Evolutionary conservation across 139 green algal genomes (phyloP).

Genomic region (Auxenochlorella pyrenoidosa): DNA sequence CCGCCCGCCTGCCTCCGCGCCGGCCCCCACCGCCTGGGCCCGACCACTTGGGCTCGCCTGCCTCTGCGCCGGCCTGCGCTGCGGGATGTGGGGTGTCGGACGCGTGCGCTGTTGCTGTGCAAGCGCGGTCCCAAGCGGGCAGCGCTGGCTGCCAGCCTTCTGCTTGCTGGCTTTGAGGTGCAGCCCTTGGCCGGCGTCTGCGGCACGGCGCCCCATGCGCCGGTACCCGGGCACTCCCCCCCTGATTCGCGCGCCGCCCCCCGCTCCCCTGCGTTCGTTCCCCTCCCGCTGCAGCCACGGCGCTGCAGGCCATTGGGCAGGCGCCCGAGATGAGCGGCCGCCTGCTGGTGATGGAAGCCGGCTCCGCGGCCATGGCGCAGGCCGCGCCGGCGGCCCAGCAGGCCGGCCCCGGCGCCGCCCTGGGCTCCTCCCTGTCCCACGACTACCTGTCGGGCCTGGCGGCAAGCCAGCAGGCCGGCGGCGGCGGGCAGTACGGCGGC

Average conservation of each 20-base stretch:
- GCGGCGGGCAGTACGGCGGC: neutral
- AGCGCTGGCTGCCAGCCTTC: too few relatives aligned
- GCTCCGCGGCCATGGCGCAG: neutral
- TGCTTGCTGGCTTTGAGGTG: too few relatives aligned
- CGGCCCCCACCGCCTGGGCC: too few relatives aligned
- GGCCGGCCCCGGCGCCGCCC: constrained; percentile 21
- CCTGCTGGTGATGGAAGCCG: constrained; percentile 40
- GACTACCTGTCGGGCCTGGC: neutral
- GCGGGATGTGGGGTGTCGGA: too few relatives aligned
- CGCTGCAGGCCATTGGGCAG: constrained; percentile 25
- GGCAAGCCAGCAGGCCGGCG: neutral
- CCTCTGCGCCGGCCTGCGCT: too few relatives aligned
- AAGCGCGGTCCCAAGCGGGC: too few relatives aligned
- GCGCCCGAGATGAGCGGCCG: constrained; percentile 20
- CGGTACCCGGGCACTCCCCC: too few relatives aligned
- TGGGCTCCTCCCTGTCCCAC: neutral
- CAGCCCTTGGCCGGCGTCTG: too few relatives aligned
- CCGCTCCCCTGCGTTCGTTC: neutral
- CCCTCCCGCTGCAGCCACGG: constrained; percentile 24
- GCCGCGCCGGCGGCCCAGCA: neutral
- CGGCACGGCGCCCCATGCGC: too few relatives aligned
- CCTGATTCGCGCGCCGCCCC: neutral
- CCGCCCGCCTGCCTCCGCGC: too few relatives aligned
- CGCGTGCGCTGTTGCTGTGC: too few relatives aligned
- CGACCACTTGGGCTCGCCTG: too few relatives aligned